These are phyloP conservation scores for Protomyces macrosporus DNA, from an alignment of 1,139 yeast genomes.

Conservation along the genomic window DNA sequence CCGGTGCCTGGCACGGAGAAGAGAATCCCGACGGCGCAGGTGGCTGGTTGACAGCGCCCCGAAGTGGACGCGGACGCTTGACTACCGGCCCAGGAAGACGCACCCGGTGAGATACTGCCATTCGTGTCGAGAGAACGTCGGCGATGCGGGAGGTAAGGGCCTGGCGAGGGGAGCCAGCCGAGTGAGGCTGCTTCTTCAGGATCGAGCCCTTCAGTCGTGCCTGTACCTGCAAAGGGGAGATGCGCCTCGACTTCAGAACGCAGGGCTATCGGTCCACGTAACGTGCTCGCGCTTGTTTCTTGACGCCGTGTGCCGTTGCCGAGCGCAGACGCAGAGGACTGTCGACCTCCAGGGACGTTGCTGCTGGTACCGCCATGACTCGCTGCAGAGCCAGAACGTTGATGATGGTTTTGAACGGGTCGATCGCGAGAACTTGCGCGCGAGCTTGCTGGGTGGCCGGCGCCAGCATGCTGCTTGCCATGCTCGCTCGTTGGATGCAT, in stretches of 20 bases:
- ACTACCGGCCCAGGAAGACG: background rate
- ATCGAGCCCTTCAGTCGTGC: background rate
- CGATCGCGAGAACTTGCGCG: background rate
- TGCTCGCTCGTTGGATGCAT: background rate
- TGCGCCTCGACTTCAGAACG: background rate
- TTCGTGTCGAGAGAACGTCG: slow-evolving; percentile 14
- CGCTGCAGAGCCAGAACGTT: background rate
- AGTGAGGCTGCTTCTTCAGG: slow-evolving; percentile 3
- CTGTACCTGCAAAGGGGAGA: background rate
- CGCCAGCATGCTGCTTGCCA: too few relatives aligned
- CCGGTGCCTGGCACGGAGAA: slow-evolving; percentile 21
- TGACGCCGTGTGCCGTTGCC: background rate
- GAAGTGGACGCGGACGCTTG: background rate
- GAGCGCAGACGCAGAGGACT: background rate
- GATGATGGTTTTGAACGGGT: background rate
- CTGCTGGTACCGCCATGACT: background rate
- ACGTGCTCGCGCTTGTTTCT: background rate
- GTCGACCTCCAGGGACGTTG: too few relatives aligned
- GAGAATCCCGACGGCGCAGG: slow-evolving; percentile 15
- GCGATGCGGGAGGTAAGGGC: slow-evolving; percentile 14
- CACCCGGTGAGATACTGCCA: slow-evolving; percentile 13
- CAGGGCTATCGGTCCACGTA: background rate
- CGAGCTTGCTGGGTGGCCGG: background rate
- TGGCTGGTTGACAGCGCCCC: slow-evolving; percentile 13
- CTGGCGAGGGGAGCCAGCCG: slow-evolving; percentile 23